Base-by-base conservation (phyloP, 768 basidiomycete genomes). In the Podaxis mareebaensis region DNA sequence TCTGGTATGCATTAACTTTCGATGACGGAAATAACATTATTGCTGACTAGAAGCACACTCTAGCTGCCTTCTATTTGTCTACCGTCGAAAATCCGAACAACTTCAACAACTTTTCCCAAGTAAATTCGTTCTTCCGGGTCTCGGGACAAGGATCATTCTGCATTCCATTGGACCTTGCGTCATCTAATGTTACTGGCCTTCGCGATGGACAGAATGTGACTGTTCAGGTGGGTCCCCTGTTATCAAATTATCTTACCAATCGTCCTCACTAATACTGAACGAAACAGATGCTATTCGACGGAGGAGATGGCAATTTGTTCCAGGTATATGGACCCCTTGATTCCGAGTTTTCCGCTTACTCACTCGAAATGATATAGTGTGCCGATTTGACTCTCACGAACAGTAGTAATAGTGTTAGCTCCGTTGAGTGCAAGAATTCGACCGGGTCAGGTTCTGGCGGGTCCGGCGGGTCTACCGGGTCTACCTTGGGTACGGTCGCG, bases 151-250 rank as follows among this genome's bases (percentile, higher is more conserved):
- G 92, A 49, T 71, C 71, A 6, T 84, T 80, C 68, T 93, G 91
- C 72, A 81, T 90, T 64, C 85, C 86, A 3, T 79, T 93, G 53
- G 76, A 91, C 72, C 73, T 92, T 57, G 69, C 77, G 1, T 68
- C 76, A 1, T 72, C 61, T 48, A 74, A 76, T 28, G 77, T 80
- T 55, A 68, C 87, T 20, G 73, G 77, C 24, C 71, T 86, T 52
- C 71, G 75, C 52, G 81, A 89, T 64, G 90, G 91, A 22, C 78
- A 84, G 3, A 87, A 90, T 64, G 88, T 90, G 49, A 93, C 92
- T 2, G 80, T 93, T 51, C 89, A 90, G 73, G 73, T 78, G 28
- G 69, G 84, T 52, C 87, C 15, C 33, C 33, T 33, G 8, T 56
- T 39, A 38, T 54, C 28, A 17, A 24, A 24, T 24, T 51, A 22